phyloP scores from a whole-genome alignment of 441 rosid genomes.

The California macrophylla region DNA sequence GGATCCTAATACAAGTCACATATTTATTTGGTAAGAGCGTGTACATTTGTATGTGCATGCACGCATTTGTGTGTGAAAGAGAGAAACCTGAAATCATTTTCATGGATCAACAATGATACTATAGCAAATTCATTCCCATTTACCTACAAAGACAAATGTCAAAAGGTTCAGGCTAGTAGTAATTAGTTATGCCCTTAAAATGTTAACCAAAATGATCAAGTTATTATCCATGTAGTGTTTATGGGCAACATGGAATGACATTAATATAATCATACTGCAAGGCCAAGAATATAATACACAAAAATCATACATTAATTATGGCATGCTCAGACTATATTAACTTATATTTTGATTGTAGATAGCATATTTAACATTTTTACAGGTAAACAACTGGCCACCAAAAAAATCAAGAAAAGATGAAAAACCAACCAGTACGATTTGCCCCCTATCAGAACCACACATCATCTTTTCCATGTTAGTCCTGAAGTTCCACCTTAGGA shows the following conservation, averaged over 20 bases:
- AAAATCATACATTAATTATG: background rate
- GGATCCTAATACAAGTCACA: conserved; percentile 31
- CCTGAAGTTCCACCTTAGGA: conserved; percentile 74
- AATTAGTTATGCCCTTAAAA: background rate
- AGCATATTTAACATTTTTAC: background rate
- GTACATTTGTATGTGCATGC: background rate
- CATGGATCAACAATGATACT: conserved; percentile 42
- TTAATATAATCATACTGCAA: background rate
- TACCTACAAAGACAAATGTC: conserved; percentile 34
- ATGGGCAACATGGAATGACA: background rate
- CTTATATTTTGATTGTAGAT: background rate
- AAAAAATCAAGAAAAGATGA: conserved; percentile 11
- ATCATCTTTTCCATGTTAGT: conserved; percentile 59
- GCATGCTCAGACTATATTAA: background rate
- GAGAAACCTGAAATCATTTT: conserved; percentile 57
- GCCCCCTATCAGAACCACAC: conserved; percentile 47
- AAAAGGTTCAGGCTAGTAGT: conserved; percentile 3
- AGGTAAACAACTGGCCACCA: conserved; percentile 1
- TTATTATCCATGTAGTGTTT: background rate
- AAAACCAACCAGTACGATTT: conserved; percentile 49
- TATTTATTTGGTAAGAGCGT: conserved; percentile 7
- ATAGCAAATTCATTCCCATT: conserved; percentile 65
- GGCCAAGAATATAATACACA: background rate
- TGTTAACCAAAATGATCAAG: background rate
- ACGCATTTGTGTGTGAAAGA: conserved; percentile 11